Evolutionary conservation across 345 rosid genomes (phyloP).

Genomic region (Ceriops decandra): DNA sequence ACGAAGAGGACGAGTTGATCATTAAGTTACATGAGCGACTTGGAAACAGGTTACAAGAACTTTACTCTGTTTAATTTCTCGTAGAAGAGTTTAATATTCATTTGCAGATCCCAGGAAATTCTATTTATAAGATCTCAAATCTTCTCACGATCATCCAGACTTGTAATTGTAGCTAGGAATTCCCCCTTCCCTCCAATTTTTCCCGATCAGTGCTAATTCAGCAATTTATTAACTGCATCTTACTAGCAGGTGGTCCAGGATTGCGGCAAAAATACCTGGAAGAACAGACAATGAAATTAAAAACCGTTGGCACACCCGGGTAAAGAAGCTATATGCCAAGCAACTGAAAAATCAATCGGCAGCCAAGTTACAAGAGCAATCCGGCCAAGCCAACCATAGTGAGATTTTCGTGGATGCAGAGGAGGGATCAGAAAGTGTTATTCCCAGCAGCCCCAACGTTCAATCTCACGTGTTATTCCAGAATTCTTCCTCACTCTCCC

Average conservation of each 20-base stretch:
- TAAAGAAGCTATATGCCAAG: slow-evolving; percentile 17
- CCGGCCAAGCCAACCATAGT: neutral
- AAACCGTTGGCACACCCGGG: slow-evolving; percentile 34
- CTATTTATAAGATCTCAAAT: neutral
- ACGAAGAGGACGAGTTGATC: slow-evolving; percentile 37
- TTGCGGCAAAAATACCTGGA: slow-evolving; percentile 31
- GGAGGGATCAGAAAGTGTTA: neutral
- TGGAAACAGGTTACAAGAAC: slow-evolving; percentile 27
- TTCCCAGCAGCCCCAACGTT: neutral
- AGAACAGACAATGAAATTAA: slow-evolving; percentile 42
- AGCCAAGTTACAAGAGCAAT: neutral
- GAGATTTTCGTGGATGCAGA: neutral
- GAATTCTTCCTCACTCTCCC: slow-evolving; percentile 18
- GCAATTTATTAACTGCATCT: neutral
- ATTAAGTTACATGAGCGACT: slow-evolving; percentile 19
- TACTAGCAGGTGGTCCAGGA: slow-evolving; percentile 33
- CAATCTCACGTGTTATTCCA: slow-evolving; percentile 9
- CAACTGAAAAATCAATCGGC: neutral
- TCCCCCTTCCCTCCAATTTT: neutral
- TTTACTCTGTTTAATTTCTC: neutral
- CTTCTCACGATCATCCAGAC: neutral
- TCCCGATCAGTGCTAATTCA: neutral
- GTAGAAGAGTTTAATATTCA: too few relatives aligned
- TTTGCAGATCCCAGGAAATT: neutral
- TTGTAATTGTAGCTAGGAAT: too few relatives aligned